phyloP scores from a whole-genome alignment of 2,329 filamentous ascomycete species.

The Helminthosporium solani region DNA sequence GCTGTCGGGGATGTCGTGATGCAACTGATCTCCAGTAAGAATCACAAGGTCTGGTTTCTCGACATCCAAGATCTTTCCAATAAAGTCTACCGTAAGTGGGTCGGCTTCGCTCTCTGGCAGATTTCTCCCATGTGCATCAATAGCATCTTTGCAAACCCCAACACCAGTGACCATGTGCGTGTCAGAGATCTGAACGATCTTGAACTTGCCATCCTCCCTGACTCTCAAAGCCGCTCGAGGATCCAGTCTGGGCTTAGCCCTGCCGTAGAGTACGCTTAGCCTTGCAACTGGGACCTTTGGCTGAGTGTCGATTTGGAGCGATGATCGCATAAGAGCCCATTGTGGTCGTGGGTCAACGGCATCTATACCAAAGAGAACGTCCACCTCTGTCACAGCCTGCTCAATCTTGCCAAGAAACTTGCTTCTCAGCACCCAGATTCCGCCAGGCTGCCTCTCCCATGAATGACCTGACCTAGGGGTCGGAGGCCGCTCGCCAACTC shows the following conservation, averaged over 20 bases:
- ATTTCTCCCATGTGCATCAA: conserved; percentile 64
- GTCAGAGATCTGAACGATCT: conserved; percentile 90
- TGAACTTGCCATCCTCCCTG: conserved; percentile 82
- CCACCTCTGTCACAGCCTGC: conserved; percentile 73
- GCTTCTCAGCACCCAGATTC: conserved; percentile 65
- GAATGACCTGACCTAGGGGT: conserved; percentile 54
- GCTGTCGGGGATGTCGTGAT: conserved; percentile 59
- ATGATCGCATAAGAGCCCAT: conserved; percentile 66
- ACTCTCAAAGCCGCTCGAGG: conserved; percentile 66
- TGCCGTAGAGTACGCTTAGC: conserved; percentile 73
- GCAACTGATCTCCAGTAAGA: conserved; percentile 69
- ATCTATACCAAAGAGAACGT: conserved; percentile 83
- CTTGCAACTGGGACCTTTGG: conserved; percentile 57
- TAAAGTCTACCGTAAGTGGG: conserved; percentile 79
- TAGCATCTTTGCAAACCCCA: conserved; percentile 78
- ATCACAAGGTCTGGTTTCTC: conserved; percentile 63
- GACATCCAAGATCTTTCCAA: conserved; percentile 56
- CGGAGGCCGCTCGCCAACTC: conserved; percentile 66
- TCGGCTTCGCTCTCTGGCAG: conserved; percentile 85
- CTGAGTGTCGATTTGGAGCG: conserved; percentile 39
- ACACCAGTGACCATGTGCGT: conserved; percentile 85
- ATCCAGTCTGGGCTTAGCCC: conserved; percentile 60
- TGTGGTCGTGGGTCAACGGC: conserved; percentile 81
- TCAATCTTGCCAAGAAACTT: conserved; percentile 68
- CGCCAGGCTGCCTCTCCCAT: conserved; percentile 73